phyloP scores from a whole-genome alignment of 495 filamentous ascomycete genomes.

The Sordaria brevicollis region DNA sequence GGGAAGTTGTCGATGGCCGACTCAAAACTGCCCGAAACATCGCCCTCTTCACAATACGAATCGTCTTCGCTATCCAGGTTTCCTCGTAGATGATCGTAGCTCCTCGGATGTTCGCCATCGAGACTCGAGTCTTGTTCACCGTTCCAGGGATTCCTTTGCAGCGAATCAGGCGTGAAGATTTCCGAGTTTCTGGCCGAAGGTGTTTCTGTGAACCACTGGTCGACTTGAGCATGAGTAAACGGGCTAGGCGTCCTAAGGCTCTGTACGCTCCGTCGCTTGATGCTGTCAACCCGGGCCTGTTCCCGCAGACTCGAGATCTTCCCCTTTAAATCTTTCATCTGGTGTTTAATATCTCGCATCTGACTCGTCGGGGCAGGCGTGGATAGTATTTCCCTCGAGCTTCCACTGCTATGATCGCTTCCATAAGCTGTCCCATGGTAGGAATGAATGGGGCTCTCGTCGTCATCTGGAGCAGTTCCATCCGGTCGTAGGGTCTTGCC shows the following conservation, averaged over 20 bases:
- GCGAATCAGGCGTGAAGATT: constrained; percentile 4
- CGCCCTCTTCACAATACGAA: not conserved
- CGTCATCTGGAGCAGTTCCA: constrained; percentile 3
- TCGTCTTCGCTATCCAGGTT: not conserved
- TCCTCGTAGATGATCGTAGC: not conserved
- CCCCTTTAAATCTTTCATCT: constrained; percentile 90
- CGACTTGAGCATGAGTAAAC: constrained; percentile 58
- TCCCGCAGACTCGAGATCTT: constrained; percentile 78
- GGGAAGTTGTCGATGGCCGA: constrained; percentile 2
- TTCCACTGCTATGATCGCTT: constrained; percentile 9
- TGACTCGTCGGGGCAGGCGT: constrained; percentile 52
- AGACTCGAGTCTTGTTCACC: constrained; percentile 23
- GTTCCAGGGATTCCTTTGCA: constrained; percentile 21
- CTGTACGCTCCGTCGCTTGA: constrained; percentile 75
- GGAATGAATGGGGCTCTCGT: constrained; percentile 3
- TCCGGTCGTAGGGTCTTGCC: not conserved
- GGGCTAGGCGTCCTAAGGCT: constrained; percentile 78
- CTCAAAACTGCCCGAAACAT: not conserved
- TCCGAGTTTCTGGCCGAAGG: constrained; percentile 16
- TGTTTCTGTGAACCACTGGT: constrained; percentile 59
- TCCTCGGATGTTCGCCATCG: constrained; percentile 9
- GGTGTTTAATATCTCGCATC: constrained; percentile 75
- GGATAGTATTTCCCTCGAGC: constrained; percentile 26
- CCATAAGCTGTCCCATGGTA: not conserved
- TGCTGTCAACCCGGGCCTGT: constrained; percentile 69